These are phyloP conservation scores for Teratosphaeria gauchensis DNA, from an alignment of 2,329 filamentous ascomycete species.

Conservation along the genomic window DNA sequence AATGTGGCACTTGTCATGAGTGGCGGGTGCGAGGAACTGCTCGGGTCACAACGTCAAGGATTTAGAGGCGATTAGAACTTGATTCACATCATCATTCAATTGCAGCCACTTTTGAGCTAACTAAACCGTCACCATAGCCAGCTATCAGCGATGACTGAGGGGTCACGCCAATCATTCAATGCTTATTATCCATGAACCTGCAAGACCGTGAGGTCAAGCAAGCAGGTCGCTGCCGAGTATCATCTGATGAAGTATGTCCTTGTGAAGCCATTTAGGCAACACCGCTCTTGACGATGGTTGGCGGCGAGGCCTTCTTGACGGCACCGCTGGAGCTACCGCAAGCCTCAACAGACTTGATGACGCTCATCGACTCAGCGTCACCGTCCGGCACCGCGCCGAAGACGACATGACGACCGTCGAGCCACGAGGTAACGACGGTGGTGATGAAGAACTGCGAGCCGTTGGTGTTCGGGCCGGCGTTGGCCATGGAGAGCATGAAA, in stretches of 20 bases:
- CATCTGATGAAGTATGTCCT: not conserved
- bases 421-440: slow-evolving; percentile 56
- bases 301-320: slow-evolving; percentile 42
- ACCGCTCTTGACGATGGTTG: slow-evolving; percentile 45
- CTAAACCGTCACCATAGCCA: not conserved
- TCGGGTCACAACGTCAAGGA: no score
- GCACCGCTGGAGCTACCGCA: slow-evolving; percentile 46
- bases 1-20: no score
- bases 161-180: not conserved
- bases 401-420: slow-evolving; percentile 75
- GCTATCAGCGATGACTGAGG: not conserved
- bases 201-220: not conserved
- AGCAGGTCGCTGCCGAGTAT: not conserved
- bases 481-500: slow-evolving; percentile 95
- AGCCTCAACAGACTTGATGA: slow-evolving; percentile 52
- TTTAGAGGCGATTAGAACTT: not conserved
- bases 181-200: not conserved
- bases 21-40: no score
- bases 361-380: slow-evolving; percentile 42
- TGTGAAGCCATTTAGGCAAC: slow-evolving; percentile 17
- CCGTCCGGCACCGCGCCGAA: slow-evolving; percentile 61
- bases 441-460: slow-evolving; percentile 61
- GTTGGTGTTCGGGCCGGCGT: slow-evolving; percentile 92
- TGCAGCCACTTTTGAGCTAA: not conserved
- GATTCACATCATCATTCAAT: not conserved